Percentiles rank a stretch among this genome's conserved stretches.
Conservation (phyloP, 2,329 filamentous ascomycete species). For the Colletotrichum neosansevieriae region DNA sequence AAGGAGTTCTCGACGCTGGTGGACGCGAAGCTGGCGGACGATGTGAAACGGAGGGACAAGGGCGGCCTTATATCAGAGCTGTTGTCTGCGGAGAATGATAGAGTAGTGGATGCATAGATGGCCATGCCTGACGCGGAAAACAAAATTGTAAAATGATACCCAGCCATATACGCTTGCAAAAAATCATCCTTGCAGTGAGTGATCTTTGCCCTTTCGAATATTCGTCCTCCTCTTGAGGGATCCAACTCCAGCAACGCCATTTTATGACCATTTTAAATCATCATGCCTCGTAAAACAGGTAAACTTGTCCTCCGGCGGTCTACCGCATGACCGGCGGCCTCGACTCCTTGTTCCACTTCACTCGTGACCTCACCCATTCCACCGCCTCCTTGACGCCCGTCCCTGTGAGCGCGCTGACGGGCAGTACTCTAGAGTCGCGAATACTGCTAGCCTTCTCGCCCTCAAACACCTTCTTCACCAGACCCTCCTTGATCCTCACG, state of each 20-base stretch:
- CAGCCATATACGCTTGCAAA: conserved; percentile 32
- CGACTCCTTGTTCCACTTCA: conserved; percentile 96
- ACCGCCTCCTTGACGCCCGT: conserved; percentile 93
- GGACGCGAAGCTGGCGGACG: conserved; percentile 79
- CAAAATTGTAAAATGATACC: conserved; percentile 39
- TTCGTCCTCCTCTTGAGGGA: conserved; percentile 1
- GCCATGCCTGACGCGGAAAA: conserved; percentile 12
- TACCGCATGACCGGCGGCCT: conserved; percentile 93
- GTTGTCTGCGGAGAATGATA: conserved; percentile 84
- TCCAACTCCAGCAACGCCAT: conserved; percentile 36
- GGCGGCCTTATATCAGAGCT: conserved; percentile 83
- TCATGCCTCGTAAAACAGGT: conserved; percentile 32
- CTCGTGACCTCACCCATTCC: conserved; percentile 93
- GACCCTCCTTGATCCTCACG: conserved; percentile 94
- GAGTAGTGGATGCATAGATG: conserved; percentile 58
- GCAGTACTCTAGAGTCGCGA: conserved; percentile 89
- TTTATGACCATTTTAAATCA: conserved; percentile 28
- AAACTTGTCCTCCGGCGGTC: conserved; percentile 42
- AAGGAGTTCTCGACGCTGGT: conserved; percentile 83
- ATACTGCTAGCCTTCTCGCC: conserved; percentile 89
- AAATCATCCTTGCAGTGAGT: neutral
- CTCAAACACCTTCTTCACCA: conserved; percentile 96
- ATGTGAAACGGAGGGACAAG: conserved; percentile 81
- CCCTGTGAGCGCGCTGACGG: conserved; percentile 89
- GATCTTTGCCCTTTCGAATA: neutral